Evolutionary conservation across 495 filamentous ascomycete genomes (phyloP).

Genomic region (Amphirosellinia nigrospora): DNA sequence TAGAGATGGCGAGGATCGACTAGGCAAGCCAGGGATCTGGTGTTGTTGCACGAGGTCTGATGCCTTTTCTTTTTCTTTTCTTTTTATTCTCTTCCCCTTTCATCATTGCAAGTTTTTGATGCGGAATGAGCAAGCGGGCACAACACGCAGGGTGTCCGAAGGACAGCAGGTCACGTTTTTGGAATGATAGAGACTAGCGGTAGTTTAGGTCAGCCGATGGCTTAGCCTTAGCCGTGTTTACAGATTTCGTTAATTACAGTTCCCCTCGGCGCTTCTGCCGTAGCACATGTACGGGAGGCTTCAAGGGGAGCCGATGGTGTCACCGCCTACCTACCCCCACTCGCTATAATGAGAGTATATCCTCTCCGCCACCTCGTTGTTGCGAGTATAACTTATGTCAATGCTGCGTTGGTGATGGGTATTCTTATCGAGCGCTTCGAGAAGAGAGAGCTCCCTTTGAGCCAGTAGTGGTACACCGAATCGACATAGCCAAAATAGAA

Average conservation of each 20-base stretch:
- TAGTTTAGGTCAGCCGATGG: not conserved
- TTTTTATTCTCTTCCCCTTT: constrained; percentile 1
- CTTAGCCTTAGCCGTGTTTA: not conserved
- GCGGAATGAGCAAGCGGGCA: not conserved
- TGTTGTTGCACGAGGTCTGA: not conserved
- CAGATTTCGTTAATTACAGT: constrained; percentile 6
- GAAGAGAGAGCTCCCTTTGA: not conserved
- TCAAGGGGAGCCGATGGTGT: not conserved
- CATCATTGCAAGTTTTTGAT: not conserved
- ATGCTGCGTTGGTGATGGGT: not conserved
- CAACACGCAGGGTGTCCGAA: not conserved
- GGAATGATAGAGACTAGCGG: not conserved
- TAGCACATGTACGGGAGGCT: not conserved
- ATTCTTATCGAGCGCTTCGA: not conserved
- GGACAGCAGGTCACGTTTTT: not conserved
- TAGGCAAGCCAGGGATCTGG: constrained; percentile 37
- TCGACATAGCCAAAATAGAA: not conserved
- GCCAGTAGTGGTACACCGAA: not conserved
- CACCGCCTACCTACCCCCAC: not conserved
- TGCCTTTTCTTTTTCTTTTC: not conserved
- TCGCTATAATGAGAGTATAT: not conserved
- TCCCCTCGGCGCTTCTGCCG: not conserved
- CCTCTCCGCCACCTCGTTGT: not conserved
- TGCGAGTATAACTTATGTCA: not conserved
- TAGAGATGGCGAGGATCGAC: constrained; percentile 71